Base-by-base conservation (phyloP, 2,329 filamentous ascomycete genomes). In the Geosmithia morbida region DNA sequence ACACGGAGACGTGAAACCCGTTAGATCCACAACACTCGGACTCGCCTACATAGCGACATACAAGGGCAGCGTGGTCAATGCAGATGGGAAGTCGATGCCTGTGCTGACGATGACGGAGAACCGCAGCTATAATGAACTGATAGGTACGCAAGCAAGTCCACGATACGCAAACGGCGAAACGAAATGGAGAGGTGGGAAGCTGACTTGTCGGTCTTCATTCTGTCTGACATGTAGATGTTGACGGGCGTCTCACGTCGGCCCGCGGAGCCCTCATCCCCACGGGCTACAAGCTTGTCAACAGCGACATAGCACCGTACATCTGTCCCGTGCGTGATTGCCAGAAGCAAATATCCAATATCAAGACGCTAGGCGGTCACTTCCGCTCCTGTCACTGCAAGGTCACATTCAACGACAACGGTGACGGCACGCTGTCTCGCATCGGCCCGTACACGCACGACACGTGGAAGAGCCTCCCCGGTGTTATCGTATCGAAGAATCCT, bases 321-420 rank as follows among this genome's bases (percentile, higher is more conserved):
- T 64, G 61, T 44, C 60, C 61, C 3, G 51, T 61, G 2, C 55
- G 55, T 1, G 48, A 48, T 13, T 64, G 61, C 41, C 50, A 53
- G 2, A 48, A 40, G 3, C 20, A 54, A 2, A 59, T 59, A 19
- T 41, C 26, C 1, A 45, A 19, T 5, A 4, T 48, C 6, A 43
- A 18, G 22, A 19, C 26, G 2, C 46, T 56, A 16, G 49, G 41
- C 1, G 51, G 49, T 1, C 54, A 56, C 43, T 53, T 56, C 22
- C 41, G 42, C 2, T 18, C 46, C 1, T 20, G 26, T 1, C 59
- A 62, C 29, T 48, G 47, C 19, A 45, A 33, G 40, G 43, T 6
- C 14, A 50, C 49, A 2, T 54, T 61, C 43, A 62, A 63, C 30
- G 61, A 64, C 47, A 63, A 63, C 43, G 46, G 51, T 11, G 60